Evolutionary conservation across 768 basidiomycete genomes (phyloP), one percentile per base, ranked within the genome.

Genomic region (Podaxis sp.): DNA sequence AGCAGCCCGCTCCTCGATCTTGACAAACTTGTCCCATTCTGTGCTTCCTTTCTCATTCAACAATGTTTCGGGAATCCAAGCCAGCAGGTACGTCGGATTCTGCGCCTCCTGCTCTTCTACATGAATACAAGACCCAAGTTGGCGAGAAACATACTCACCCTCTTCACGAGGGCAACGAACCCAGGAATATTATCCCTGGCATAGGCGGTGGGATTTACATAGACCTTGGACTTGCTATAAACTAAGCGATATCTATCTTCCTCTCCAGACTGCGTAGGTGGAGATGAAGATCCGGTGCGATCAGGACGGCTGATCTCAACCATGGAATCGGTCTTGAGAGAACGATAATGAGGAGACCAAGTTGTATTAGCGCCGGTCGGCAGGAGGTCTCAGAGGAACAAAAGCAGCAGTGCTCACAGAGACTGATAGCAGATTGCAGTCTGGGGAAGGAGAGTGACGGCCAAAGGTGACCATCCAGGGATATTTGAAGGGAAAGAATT

Each of bases 201-300:
- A 72, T 94, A 96, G 2, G 90, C 87, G 2, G 95, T 96, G 0
- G 97, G 97, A 67, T 98, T 93, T 49, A 99, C 88, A 71, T 96
- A 95, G 50, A 98, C 96, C 73, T 95, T 96, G 46, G 90, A 93
- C 73, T 96, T 97, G 74, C 88, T 90, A 68, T 94, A 97, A 13
- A 98, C 73, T 53, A 98, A 80, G 50, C 91, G 81, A 71, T 86
- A 85, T 72, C 84, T 87, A 67, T 86, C 86, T 66, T 89, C 87
- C 59, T 83, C 80, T 6, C 69, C 68, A 53, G 64, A 37, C 29
- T 24, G 40, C 49, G 40, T 58, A 57, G 43, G 58, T 52, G 53
- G 61, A 60, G 40, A 68, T 55, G 49, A 64, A 63, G 64, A 69
- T 68, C 57, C 70, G 57, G 70, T 66, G 51, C 67, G 62, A 59